These are phyloP conservation scores for Ceratocystis colombiana DNA, from an alignment of 2,329 filamentous ascomycete species.

Conservation along the genomic window DNA sequence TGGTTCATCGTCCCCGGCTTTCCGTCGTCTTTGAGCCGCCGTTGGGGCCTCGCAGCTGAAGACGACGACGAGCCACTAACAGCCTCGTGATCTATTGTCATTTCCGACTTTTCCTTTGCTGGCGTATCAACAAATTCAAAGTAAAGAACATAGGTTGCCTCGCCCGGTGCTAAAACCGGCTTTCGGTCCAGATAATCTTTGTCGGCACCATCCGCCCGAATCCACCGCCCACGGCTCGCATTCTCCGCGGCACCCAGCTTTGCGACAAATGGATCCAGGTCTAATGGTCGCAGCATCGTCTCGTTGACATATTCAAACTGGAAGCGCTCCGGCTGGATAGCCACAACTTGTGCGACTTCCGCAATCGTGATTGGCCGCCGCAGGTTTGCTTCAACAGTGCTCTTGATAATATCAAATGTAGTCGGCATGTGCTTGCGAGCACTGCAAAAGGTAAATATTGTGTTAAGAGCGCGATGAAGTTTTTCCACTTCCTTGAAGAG, in stretches of 20 bases:
- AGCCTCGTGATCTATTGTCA: background rate
- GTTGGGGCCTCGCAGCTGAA: constrained; percentile 59
- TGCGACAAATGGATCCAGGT: constrained; percentile 29
- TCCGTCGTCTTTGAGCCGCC: constrained; percentile 77
- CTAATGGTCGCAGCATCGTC: constrained; percentile 68
- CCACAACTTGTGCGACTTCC: constrained; percentile 74
- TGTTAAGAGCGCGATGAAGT: constrained; percentile 73
- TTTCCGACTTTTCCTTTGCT: background rate
- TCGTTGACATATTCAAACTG: constrained; percentile 83
- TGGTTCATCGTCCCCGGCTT: constrained; percentile 16
- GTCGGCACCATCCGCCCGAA: constrained; percentile 16
- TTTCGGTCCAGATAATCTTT: background rate
- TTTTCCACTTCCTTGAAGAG: constrained; percentile 62
- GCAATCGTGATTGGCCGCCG: constrained; percentile 58
- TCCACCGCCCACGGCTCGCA: constrained; percentile 9
- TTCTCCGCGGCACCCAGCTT: background rate
- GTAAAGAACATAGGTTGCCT: constrained; percentile 55
- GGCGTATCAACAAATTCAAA: constrained; percentile 83
- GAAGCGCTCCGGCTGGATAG: constrained; percentile 65
- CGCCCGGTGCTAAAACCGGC: constrained; percentile 1
- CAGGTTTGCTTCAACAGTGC: constrained; percentile 73
- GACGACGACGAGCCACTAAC: background rate
- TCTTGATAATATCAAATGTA: constrained; percentile 79
- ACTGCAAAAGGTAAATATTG: constrained; percentile 91
- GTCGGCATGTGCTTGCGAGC: constrained; percentile 87